phyloP scores from a whole-genome alignment of 352 stramenopile species.

The Aphanomyces stellatus region DNA sequence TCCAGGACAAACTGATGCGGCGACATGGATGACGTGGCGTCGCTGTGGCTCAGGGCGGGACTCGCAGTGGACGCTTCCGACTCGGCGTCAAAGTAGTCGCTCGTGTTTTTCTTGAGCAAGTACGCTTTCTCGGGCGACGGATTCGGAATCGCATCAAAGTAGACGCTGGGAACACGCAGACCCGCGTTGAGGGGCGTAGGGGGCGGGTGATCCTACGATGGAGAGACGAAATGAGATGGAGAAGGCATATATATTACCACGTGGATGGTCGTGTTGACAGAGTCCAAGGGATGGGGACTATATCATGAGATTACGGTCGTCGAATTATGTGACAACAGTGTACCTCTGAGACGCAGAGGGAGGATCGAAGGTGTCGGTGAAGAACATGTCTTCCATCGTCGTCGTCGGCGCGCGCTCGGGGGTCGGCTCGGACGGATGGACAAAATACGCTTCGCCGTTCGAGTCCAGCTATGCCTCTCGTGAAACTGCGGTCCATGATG shows the following conservation, averaged over 20 bases:
- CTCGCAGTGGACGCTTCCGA: background rate
- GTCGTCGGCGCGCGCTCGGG: too few relatives aligned
- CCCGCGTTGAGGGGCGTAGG: background rate
- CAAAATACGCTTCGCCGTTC: slow-evolving; percentile 69
- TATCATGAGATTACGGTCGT: too few relatives aligned
- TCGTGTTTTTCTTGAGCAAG: background rate
- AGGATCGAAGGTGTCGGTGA: background rate
- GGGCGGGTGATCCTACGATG: too few relatives aligned
- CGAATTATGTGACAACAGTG: too few relatives aligned
- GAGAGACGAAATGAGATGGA: too few relatives aligned
- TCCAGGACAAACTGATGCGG: background rate
- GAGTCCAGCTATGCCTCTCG: slow-evolving; percentile 32
- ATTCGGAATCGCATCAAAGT: slow-evolving; percentile 67
- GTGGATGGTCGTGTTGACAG: too few relatives aligned
- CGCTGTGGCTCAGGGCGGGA: background rate
- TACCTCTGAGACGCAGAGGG: too few relatives aligned
- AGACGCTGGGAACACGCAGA: slow-evolving; percentile 28
- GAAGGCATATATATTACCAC: too few relatives aligned
- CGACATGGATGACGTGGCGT: background rate
- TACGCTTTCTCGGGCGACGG: slow-evolving; percentile 19
- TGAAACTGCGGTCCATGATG: too few relatives aligned
- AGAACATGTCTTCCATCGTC: background rate
- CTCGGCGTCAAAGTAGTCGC: slow-evolving; percentile 2
- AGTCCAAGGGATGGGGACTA: too few relatives aligned
- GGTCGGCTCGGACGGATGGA: slow-evolving; percentile 25